Evolutionary conservation across 805 yeast genomes (phyloP), one percentile per base, ranked within the genome.

Genomic region (Saturnispora besseyi): DNA sequence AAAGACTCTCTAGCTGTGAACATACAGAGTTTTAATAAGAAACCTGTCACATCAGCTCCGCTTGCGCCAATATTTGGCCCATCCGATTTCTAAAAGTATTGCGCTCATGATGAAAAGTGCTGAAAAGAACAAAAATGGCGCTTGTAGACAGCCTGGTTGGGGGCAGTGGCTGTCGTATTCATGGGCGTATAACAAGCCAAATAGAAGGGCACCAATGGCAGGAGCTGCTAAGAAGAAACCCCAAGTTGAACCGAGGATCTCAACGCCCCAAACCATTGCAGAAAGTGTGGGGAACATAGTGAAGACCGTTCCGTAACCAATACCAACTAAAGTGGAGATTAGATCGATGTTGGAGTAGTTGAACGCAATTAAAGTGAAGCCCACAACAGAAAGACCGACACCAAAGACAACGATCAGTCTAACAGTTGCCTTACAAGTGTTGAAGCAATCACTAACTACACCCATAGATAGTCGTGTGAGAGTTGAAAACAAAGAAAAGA

Each of bases 221-320:
- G 96, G 96, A 0, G 95, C 95, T 40, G 86, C 72, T 78, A 89
- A 81, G 61, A 87, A 84, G 31, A 84, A 70, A 2, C 96, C 96
- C 87, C 96, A 90, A 2, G 89, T 82, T 1, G 95, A 83, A 0
- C 96, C 97, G 64, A 90, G 79, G 31, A 85, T 75, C 43, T 84
- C 88, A 29, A 84, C 76, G 0, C 96, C 96, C 95, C 96, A 90
- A 1, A 84, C 76, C 1, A 79, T 71, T 2, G 93, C 81, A 4
- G 85, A 81, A 4, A 88, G 70, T 0, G 95, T 82, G 6, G 97
- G 97, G 55, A 79, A 84, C 3, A 85, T 66, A 0, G 96, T 87
- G 68, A 87, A 90, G 2, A 85, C 60, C 0, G 89, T 86, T 29
- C 98, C 98, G 58, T 89, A 87, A 5, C 79, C 70, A 26, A 78